Base-by-base conservation (phyloP, 83 land plant genomes). In the Diphasiastrum complanatum region DNA sequence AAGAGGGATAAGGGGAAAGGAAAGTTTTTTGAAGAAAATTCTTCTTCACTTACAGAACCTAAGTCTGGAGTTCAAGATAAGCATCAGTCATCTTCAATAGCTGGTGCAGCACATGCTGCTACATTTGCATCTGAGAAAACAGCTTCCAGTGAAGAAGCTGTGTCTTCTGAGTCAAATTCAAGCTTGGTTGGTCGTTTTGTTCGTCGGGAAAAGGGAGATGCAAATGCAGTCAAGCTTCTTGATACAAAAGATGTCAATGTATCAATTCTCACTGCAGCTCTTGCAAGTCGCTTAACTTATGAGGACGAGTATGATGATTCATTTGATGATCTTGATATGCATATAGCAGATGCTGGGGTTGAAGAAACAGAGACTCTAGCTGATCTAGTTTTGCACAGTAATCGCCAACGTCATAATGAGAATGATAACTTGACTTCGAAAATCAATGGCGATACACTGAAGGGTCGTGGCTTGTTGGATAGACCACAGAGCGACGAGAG, bases 241-340 rank as follows among this genome's bases (percentile, higher is more conserved):
- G 76, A 86, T 50, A 61, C 68, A 41, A 68, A 66, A 51, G 64
- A 70, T 24, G 82, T 43, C 38, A 67, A 68, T 38, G 80, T 79
- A 51, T 46, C 56, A 12, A 62, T 53, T 22, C 85, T 60, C 45
- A 74, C 82, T 43, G 78, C 71, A 8, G 76, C 74, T 45, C 78
- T 88, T 26, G 80, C 79, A 31, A 58, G 79, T 11, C 89, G 84
- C 33, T 41, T 66, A 30, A 50, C 46, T 41, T 95, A 95, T 71
- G 99, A 90, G 46, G 99, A 95, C 63, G 99, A 95, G 70, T 95
- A 95, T 75, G 97, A 95, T 74, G 99, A 95, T 54, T 90, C 99
- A 26, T 91, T 86, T 75, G 99, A 95, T 69, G 97, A 90, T 32
- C 70, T 95, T 41, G 95, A 87, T 37, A 58, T 72, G 18, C 70